Conservation (phyloP, 83 land plant species). For the Diphasiastrum complanatum region DNA sequence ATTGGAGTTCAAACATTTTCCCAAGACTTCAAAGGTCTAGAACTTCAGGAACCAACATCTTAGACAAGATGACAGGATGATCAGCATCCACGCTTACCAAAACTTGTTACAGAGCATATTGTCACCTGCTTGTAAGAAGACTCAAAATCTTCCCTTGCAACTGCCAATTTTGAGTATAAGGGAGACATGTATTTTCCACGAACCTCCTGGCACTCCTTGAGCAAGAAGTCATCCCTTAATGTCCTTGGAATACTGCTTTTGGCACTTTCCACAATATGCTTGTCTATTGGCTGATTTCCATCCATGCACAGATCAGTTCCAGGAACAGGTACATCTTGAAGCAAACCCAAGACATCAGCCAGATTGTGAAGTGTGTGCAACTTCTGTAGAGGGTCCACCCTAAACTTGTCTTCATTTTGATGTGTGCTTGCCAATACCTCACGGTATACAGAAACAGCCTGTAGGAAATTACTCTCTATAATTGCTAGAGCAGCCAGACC, state of each 20-base stretch:
- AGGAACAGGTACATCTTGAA: conserved; percentile 12
- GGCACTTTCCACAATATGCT: not conserved
- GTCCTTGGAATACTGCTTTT: conserved; percentile 23
- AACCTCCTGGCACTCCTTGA: conserved; percentile 48
- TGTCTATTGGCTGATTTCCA: not conserved
- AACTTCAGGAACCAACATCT: too few relatives aligned
- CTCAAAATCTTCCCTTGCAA: conserved; percentile 63
- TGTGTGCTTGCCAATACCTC: conserved; percentile 65
- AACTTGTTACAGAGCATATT: not conserved
- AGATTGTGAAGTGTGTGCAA: conserved; percentile 85
- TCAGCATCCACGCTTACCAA: too few relatives aligned
- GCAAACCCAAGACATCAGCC: too few relatives aligned
- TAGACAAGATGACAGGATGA: too few relatives aligned
- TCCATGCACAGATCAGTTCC: not conserved
- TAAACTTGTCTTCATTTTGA: conserved; percentile 63
- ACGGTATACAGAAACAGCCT: conserved; percentile 64
- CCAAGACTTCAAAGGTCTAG: too few relatives aligned
- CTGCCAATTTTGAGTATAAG: conserved; percentile 53
- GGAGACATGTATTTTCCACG: conserved; percentile 58
- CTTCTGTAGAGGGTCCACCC: conserved; percentile 81
- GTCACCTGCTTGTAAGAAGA: conserved; percentile 55
- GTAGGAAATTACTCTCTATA: conserved; percentile 42
- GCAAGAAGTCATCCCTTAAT: conserved; percentile 35
- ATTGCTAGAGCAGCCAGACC: conserved; percentile 89
- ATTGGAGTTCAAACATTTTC: too few relatives aligned